Evolutionary conservation across 2,329 filamentous ascomycete genomes (phyloP).

Genomic region (Drechslerella dactyloides): DNA sequence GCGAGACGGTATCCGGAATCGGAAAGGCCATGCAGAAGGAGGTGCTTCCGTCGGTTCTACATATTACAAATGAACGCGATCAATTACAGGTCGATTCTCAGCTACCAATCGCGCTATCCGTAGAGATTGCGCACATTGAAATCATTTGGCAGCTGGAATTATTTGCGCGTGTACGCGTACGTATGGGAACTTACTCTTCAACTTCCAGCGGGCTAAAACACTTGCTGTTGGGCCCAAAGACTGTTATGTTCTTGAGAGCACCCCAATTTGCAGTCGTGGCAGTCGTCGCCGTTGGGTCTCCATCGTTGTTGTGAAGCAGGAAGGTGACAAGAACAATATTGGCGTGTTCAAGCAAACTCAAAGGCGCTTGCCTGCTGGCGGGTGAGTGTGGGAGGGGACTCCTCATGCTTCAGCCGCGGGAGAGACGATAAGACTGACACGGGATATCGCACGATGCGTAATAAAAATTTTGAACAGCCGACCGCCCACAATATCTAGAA

Average conservation of each 20-base stretch:
- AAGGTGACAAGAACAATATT: slow-evolving; percentile 47
- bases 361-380: slow-evolving; percentile 7
- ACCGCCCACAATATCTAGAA: too few relatives aligned
- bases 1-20: slow-evolving; percentile 43
- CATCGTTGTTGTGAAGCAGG: slow-evolving; percentile 34
- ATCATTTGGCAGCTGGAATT: too few relatives aligned
- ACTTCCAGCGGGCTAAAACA: slow-evolving; percentile 47
- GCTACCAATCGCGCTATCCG: neutral
- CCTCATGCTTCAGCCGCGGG: slow-evolving; percentile 18
- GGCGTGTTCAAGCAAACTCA: slow-evolving; percentile 20
- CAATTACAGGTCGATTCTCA: slow-evolving; percentile 2
- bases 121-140: too few relatives aligned
- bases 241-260: slow-evolving; percentile 42
- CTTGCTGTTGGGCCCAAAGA: slow-evolving; percentile 46
- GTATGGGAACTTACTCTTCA: slow-evolving; percentile 30
- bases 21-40: slow-evolving; percentile 50
- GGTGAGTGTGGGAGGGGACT: slow-evolving; percentile 29
- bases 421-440: too few relatives aligned
- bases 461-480: neutral
- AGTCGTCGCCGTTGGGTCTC: slow-evolving; percentile 6
- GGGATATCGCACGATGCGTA: neutral
- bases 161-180: too few relatives aligned
- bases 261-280: slow-evolving; percentile 39
- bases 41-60: slow-evolving; percentile 44
- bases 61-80: neutral